A percentile compares a stretch with the other conserved stretches of the same genome.
These are phyloP conservation scores for Colletotrichum salicis DNA, from an alignment of 2,329 filamentous ascomycete species.

Conservation along the genomic window DNA sequence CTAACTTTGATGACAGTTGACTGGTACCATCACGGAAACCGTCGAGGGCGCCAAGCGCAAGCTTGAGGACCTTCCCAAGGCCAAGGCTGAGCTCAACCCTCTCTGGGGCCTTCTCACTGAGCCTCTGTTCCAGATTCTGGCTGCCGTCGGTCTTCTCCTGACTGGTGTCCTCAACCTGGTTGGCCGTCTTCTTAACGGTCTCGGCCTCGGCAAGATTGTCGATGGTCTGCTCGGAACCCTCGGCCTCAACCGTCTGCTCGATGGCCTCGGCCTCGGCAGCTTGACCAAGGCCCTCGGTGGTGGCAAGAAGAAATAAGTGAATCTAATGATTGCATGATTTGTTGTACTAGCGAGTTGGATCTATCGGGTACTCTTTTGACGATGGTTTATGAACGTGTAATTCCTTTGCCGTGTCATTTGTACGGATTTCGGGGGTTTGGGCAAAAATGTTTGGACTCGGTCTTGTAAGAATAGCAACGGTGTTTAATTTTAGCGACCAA, in stretches of 20 bases:
- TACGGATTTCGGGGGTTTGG: not conserved
- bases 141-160: conserved; percentile 85
- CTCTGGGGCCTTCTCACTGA: conserved; percentile 86
- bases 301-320: conserved; percentile 47
- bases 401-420: conserved; percentile 2
- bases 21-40: conserved; percentile 80
- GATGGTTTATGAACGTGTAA: not conserved
- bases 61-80: conserved; percentile 90
- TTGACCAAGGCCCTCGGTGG: conserved; percentile 53
- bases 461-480: conserved; percentile 27
- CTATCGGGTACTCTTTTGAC: not conserved
- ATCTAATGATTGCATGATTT: not conserved
- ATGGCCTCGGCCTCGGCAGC: conserved; percentile 73
- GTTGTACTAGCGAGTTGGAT: not conserved
- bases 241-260: conserved; percentile 79
- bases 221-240: conserved; percentile 82
- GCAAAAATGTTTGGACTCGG: conserved; percentile 13
- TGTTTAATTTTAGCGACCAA: conserved; percentile 16
- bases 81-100: conserved; percentile 94
- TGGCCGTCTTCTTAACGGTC: conserved; percentile 80
- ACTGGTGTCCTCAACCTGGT: conserved; percentile 87
- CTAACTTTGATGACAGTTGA: conserved; percentile 63
- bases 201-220: conserved; percentile 84
- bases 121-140: conserved; percentile 91
- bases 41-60: conserved; percentile 91